phyloP scores from a whole-genome alignment of 805 yeast genomes.

The Candida arabinofermentans region DNA sequence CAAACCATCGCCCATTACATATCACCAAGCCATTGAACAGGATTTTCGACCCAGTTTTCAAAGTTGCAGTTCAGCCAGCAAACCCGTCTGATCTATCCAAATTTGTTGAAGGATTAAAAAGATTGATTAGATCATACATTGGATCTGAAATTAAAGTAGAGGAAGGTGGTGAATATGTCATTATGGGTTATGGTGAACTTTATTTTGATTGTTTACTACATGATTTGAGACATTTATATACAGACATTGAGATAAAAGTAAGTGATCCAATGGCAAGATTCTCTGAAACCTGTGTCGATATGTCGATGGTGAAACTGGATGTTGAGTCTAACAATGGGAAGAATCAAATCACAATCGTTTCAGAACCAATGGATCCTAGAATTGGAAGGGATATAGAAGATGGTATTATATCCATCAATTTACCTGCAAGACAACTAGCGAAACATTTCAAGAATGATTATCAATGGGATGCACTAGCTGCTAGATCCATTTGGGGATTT shows the following conservation, averaged over 20 bases:
- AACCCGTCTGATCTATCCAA: constrained; percentile 75
- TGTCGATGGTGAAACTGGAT: constrained; percentile 65
- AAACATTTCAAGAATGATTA: constrained; percentile 53
- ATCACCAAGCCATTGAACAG: constrained; percentile 41
- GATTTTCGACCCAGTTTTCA: constrained; percentile 57
- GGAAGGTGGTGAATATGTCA: constrained; percentile 82
- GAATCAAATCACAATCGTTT: constrained; percentile 61
- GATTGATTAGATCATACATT: constrained; percentile 57
- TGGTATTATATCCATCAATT: constrained; percentile 34
- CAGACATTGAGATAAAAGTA: constrained; percentile 68
- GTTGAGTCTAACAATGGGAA: constrained; percentile 52
- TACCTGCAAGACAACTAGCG: constrained; percentile 43
- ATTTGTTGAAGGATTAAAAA: constrained; percentile 65
- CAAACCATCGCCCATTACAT: constrained; percentile 17
- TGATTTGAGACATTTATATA: constrained; percentile 63
- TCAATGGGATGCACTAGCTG: constrained; percentile 80
- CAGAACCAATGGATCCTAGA: constrained; percentile 64
- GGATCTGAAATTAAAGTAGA: constrained; percentile 70
- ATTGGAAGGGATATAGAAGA: constrained; percentile 54
- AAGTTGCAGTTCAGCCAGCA: constrained; percentile 79
- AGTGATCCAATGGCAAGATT: constrained; percentile 82
- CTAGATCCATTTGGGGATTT: constrained; percentile 78
- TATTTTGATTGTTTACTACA: constrained; percentile 80
- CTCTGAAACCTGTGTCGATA: constrained; percentile 67
- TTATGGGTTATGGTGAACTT: constrained; percentile 82